Percentiles rank a stretch among this genome's conserved stretches.
These are phyloP conservation scores for Petrea volubilis DNA, from an alignment of 257 asterid genomes.

Conservation along the genomic window DNA sequence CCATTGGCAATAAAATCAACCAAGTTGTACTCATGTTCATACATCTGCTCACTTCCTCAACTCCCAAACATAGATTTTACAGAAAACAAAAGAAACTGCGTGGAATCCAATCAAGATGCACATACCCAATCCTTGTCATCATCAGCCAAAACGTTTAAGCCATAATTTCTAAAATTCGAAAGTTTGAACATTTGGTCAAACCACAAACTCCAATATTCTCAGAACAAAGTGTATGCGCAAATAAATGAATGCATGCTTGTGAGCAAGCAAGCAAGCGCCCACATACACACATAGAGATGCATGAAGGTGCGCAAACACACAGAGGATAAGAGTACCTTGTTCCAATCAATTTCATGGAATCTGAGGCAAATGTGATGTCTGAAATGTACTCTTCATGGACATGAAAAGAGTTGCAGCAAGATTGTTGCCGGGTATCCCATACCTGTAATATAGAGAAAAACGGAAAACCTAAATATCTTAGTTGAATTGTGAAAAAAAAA, in stretches of 20 bases:
- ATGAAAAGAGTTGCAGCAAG: constrained; percentile 70
- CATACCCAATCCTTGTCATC: neutral
- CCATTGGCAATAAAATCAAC: neutral
- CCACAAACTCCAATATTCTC: neutral
- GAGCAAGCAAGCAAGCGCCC: neutral
- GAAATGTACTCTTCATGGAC: constrained; percentile 87
- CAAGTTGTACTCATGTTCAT: neutral
- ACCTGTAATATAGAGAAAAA: constrained; percentile 46
- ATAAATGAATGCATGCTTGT: neutral
- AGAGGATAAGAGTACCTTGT: constrained; percentile 55
- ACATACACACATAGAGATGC: neutral
- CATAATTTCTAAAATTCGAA: neutral
- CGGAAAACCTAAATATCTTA: neutral
- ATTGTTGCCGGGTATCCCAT: constrained; percentile 90
- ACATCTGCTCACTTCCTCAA: neutral
- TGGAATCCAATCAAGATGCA: neutral
- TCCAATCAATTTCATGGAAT: constrained; percentile 73
- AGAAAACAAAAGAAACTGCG: neutral
- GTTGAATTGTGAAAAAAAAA: too few relatives aligned
- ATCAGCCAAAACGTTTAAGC: neutral
- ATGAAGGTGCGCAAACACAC: neutral
- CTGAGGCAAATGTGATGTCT: constrained; percentile 80
- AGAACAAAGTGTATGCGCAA: neutral
- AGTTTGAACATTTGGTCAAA: neutral
- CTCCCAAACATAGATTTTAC: neutral